These are phyloP conservation scores for Stellera chamaejasme DNA, from an alignment of 345 rosid species.

Conservation along the genomic window DNA sequence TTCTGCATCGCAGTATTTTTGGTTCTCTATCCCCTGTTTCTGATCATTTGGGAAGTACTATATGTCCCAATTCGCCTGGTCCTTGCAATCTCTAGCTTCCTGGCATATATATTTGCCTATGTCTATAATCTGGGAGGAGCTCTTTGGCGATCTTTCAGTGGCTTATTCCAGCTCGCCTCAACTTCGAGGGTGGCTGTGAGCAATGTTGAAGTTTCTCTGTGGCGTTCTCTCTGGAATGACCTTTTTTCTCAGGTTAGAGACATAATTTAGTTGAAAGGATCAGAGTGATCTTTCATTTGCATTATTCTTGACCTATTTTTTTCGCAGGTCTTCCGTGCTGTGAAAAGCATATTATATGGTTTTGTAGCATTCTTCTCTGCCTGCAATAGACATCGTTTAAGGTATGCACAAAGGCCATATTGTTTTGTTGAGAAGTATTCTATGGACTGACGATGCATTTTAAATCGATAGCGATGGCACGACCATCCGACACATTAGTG, in stretches of 20 bases:
- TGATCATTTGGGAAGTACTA: constrained; percentile 61
- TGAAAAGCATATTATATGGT: constrained; percentile 84
- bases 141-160: constrained; percentile 46
- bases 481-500: background rate
- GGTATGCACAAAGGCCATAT: constrained; percentile 30
- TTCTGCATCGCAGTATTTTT: constrained; percentile 41
- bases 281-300: background rate
- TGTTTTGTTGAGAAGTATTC: background rate
- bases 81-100: constrained; percentile 37
- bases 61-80: constrained; percentile 57
- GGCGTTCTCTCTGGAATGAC: constrained; percentile 95
- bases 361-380: constrained; percentile 79
- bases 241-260: constrained; percentile 80
- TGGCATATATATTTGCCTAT: constrained; percentile 36
- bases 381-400: constrained; percentile 97
- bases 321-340: constrained; percentile 83
- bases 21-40: constrained; percentile 51
- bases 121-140: constrained; percentile 35
- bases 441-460: too few relatives aligned
- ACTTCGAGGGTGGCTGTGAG: constrained; percentile 52
- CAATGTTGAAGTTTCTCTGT: constrained; percentile 64
- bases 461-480: too few relatives aligned
- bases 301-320: constrained; percentile 12
- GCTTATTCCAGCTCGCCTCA: constrained; percentile 49
- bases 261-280: background rate